phyloP scores from a whole-genome alignment of 1,284 basidiomycete genomes.

The Ustilago trichophora region DNA sequence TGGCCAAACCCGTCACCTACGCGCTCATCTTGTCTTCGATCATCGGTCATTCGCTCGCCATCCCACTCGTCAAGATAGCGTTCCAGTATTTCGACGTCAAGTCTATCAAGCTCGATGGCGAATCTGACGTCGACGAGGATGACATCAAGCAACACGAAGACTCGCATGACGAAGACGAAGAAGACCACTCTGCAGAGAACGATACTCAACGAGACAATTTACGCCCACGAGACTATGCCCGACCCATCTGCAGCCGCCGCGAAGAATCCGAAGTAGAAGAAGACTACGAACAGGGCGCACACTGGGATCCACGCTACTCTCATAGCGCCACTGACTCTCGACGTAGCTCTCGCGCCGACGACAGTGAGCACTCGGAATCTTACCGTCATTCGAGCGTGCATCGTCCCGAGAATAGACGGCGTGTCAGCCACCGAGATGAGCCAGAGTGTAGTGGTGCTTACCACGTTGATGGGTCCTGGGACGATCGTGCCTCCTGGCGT shows the following conservation, averaged over 20 bases:
- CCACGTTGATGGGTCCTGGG: constrained; percentile 41
- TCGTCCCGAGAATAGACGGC: constrained; percentile 20
- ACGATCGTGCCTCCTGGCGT: constrained; percentile 45
- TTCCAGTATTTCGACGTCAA: constrained; percentile 43
- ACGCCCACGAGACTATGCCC: constrained; percentile 14
- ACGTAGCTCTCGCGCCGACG: constrained; percentile 20
- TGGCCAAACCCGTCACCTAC: constrained; percentile 56
- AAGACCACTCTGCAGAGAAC: constrained; percentile 10
- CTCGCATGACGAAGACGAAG: too few species aligned
- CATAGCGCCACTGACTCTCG: constrained; percentile 15
- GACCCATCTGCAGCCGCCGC: constrained; percentile 14
- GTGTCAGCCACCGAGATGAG: constrained; percentile 7
- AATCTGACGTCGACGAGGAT: constrained; percentile 17
- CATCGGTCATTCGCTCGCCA: constrained; percentile 51
- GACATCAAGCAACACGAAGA: constrained; percentile 2
- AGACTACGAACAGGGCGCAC: constrained; percentile 37
- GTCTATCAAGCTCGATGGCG: constrained; percentile 48
- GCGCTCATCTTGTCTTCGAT: constrained; percentile 51
- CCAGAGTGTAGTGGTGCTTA: constrained; percentile 20
- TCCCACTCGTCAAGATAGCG: constrained; percentile 53
- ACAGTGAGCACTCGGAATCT: constrained; percentile 21
- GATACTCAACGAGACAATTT: too few species aligned
- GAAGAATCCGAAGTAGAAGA: constrained; percentile 25
- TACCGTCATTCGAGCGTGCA: constrained; percentile 36
- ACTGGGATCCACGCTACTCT: constrained; percentile 15